phyloP scores from a whole-genome alignment of 139 green algal genomes.

The Dunaliella primolecta region DNA sequence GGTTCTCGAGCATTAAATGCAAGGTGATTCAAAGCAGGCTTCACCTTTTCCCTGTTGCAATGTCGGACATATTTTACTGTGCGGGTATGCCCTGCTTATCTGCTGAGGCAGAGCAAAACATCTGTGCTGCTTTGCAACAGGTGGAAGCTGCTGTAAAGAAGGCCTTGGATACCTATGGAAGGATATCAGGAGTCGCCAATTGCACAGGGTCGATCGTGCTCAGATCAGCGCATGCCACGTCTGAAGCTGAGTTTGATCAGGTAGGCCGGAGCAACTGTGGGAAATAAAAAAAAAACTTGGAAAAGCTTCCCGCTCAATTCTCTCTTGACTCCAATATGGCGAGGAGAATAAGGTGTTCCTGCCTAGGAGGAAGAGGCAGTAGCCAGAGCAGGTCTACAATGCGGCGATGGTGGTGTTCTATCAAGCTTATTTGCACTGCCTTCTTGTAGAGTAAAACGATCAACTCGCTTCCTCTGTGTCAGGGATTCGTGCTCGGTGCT shows the following conservation, averaged over 20 bases:
- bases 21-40: background rate
- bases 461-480: too few species aligned
- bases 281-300: background rate
- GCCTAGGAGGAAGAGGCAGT: background rate
- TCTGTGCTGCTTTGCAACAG: too few species aligned
- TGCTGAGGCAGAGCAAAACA: too few species aligned
- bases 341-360: background rate
- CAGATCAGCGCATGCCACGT: constrained; percentile 71
- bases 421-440: background rate
- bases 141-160: constrained; percentile 48
- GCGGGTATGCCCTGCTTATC: background rate
- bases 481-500: too few species aligned
- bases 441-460: too few species aligned
- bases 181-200: constrained; percentile 71
- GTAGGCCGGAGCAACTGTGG: background rate
- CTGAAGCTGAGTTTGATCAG: constrained; percentile 54
- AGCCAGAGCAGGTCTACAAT: background rate
- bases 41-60: too few species aligned
- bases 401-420: background rate
- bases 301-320: background rate
- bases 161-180: constrained; percentile 37
- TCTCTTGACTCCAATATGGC: background rate
- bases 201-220: constrained; percentile 73
- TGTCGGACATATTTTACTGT: background rate
- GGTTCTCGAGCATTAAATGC: background rate